Evolutionary conservation across 1,284 basidiomycete species (phyloP), one percentile per base, ranked within the genome.

Genomic region (Heterobasidion parviporum): DNA sequence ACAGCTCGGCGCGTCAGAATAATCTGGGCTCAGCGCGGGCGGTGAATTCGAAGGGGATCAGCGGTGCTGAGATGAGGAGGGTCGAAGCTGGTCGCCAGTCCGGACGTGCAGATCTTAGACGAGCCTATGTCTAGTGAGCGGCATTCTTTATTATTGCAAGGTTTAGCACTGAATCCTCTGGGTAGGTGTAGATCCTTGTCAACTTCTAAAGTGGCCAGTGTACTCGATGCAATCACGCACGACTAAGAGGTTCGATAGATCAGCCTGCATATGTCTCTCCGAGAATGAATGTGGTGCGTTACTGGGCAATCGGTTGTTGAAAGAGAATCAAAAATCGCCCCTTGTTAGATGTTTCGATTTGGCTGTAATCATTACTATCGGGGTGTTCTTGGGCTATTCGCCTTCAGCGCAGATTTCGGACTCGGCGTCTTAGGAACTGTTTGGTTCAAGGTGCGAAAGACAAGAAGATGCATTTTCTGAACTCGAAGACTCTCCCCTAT

Each of bases 301-400:
- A 12, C 15, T 15, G 3, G 9, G 18, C 46, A 18, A 33, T 26
- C 48, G 15, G 44, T 5, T 50, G 8, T 8, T 43, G 35, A 1
- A 18, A 26, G 26, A 26, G 26, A 5, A 26, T 26, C 5, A 3
- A 16, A 8, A 33, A 34, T n/a, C 5, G 3, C 35, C 48, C 26
- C 26, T 26, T 26, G 3, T 26, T 26, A 26, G 5, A 3, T 26
- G 26, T 26, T 26, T 26, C 3, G 26, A 5, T 26, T 26, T 26
- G 5, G 26, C 26, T 2, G 26, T 26, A 80, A 82, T 59, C 84
- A 87, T 60, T 94, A 93, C 66, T 94, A 92, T 66, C 74, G 90
- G 51, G 89, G 95, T 63, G 89, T 95, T 6, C 74, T 96, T 32
- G 83, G 94, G 33, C 68, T 93, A 49, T 92, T 94, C 61, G 92